Percentiles rank a stretch among this genome's conserved stretches.
phyloP scores from a whole-genome alignment of 129 eudicot species.

The Centaurea solstitialis region DNA sequence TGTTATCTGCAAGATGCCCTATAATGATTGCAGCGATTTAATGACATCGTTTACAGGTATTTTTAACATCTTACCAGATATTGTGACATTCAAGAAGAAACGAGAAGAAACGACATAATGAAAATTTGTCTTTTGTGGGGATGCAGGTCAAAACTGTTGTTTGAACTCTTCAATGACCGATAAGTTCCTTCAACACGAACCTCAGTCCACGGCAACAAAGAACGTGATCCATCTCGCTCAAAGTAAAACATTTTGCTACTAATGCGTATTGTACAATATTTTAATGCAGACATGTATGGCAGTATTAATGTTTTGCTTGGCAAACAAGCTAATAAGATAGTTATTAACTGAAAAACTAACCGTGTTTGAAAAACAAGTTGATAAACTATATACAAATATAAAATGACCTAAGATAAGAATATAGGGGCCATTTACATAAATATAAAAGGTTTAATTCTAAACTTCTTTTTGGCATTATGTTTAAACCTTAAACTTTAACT shows the following conservation, averaged over 20 bases:
- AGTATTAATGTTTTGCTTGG: background rate
- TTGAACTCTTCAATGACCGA: slow-evolving; percentile 64
- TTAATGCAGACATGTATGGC: background rate
- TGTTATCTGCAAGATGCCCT: slow-evolving; percentile 50
- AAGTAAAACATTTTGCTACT: slow-evolving; percentile 41
- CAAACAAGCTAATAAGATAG: background rate
- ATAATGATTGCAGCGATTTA: slow-evolving; percentile 50
- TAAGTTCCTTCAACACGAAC: slow-evolving; percentile 57
- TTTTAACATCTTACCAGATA: background rate
- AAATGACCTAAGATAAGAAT: background rate
- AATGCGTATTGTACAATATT: background rate
- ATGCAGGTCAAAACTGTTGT: slow-evolving; percentile 79
- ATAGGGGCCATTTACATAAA: background rate
- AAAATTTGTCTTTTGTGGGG: slow-evolving; percentile 1
- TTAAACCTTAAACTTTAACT: background rate
- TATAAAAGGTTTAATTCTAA: background rate
- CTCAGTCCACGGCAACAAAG: slow-evolving; percentile 83
- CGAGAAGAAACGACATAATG: background rate
- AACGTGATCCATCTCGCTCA: slow-evolving; percentile 97
- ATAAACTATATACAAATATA: background rate
- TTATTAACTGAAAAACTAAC: background rate
- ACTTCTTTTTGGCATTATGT: background rate
- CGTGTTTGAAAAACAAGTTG: background rate
- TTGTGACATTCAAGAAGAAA: background rate
- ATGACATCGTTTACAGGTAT: slow-evolving; percentile 74